Evolutionary conservation across 2,329 filamentous ascomycete species (phyloP), one percentile per base, ranked within the genome.

Genomic region (Dothidotthia symphoricarpi): DNA sequence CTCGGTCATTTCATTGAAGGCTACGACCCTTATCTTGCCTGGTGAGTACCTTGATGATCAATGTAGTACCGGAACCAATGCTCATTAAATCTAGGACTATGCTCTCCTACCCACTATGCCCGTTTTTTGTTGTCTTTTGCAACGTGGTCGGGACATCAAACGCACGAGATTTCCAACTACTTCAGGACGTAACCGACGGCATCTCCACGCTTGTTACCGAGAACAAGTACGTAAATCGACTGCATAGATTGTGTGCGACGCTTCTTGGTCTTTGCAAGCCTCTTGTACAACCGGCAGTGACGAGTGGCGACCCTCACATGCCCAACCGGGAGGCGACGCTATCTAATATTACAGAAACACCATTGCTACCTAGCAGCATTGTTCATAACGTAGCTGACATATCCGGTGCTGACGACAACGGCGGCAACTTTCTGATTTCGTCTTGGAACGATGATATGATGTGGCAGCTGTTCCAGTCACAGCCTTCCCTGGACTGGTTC

Each of bases 51-150:
- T 15, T 12, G 27, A 10, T 12, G 12, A 15, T 1, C 7, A 11
- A 3, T 14, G 10, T 14, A 10, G 8, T 15, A 16, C 6, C 6
- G 3, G 16, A 13, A 6, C 16, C 2, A 5, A 24, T 19, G 33
- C 47, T 60, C 28, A 61, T 8, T 7, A 4, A 1, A 3, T 7
- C 0, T 11, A 64, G 62, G 62, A 62, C 56, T 1, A 55, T 63
- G 30, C 55, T 64, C 9, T 64, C 60, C 8, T 63, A 63, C 27
- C 59, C 62, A 4, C 43, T 65, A 2, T 58, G 53, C 22, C 61
- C 62, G 1, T 65, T 63, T 46, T 65, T 62, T 35, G 60, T 64
- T 11, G 51, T 65, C 16, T 65, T 65, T 36, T 65, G 62, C 46
- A 64, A 65, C 28, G 59, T 65, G 1, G 61, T 64, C n/a, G 61